Conservation (phyloP, 1,139 yeast genomes). For the Nakaseomyces nivariensis region DNA sequence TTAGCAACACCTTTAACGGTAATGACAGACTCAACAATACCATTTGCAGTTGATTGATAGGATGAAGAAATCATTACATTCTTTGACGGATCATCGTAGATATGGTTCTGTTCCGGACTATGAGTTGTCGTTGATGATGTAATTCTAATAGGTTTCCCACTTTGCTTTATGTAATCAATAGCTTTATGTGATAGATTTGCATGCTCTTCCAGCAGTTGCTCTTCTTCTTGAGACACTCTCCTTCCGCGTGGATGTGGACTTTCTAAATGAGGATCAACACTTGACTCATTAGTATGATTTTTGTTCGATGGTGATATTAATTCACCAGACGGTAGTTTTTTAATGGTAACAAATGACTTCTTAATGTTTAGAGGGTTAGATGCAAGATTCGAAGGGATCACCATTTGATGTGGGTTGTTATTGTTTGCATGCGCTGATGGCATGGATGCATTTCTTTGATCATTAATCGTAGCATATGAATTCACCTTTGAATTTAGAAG, state of each 20-base stretch:
- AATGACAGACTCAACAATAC: conserved; percentile 75
- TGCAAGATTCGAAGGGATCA: conserved; percentile 60
- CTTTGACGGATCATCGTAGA: conserved; percentile 1
- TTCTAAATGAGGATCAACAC: background rate
- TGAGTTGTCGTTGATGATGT: conserved; percentile 7
- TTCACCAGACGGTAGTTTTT: conserved; percentile 36
- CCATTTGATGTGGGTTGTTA: background rate
- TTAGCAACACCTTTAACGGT: conserved; percentile 79
- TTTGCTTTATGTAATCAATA: conserved; percentile 9
- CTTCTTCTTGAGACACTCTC: conserved; percentile 5
- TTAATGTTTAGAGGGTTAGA: conserved; percentile 69
- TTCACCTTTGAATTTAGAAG: background rate
- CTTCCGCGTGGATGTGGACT: background rate
- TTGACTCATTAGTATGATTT: background rate
- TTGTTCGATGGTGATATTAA: conserved; percentile 4
- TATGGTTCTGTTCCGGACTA: background rate
- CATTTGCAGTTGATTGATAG: conserved; percentile 29
- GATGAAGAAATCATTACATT: conserved; percentile 17
- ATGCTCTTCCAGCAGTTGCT: conserved; percentile 9
- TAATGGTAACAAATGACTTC: conserved; percentile 61
- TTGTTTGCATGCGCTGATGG: background rate
- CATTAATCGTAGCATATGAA: background rate
- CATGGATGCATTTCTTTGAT: background rate
- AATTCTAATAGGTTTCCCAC: conserved; percentile 15
- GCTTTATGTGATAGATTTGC: conserved; percentile 12